Conservation (phyloP, 176 grass and related monocot species). For the Avena insularis region DNA sequence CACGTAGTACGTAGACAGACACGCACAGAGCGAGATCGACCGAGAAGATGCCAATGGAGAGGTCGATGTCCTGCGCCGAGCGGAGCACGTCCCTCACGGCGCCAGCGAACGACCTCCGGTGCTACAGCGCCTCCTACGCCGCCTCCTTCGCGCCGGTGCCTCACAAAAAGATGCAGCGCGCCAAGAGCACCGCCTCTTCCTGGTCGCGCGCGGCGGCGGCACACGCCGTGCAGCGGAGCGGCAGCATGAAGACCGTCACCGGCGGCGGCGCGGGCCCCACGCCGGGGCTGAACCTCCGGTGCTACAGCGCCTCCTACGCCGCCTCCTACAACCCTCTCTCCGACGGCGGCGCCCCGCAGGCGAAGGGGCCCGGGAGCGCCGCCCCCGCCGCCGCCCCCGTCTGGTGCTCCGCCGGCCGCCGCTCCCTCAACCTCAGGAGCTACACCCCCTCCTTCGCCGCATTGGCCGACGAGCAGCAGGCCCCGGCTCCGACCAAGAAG, state of each 20-base stretch:
- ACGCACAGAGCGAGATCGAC: background rate
- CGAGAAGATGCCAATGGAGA: slow-evolving; percentile 51
- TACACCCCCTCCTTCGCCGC: slow-evolving; percentile 67
- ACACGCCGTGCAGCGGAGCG: slow-evolving; percentile 31
- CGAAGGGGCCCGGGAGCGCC: slow-evolving; percentile 35
- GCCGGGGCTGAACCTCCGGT: slow-evolving; percentile 54
- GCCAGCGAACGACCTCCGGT: slow-evolving; percentile 48
- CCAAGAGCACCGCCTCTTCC: slow-evolving; percentile 37
- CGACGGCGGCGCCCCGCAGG: background rate
- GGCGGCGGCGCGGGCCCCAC: slow-evolving; percentile 10
- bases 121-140: slow-evolving; percentile 63
- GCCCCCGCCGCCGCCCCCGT: background rate
- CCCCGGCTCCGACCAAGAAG: slow-evolving; percentile 13
- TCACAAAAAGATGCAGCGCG: slow-evolving; percentile 33
- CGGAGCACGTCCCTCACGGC: background rate
- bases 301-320: slow-evolving; percentile 71
- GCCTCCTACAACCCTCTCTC: slow-evolving; percentile 51
- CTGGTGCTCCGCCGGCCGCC: slow-evolving; percentile 44
- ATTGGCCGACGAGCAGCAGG: slow-evolving; percentile 32
- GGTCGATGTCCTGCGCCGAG: slow-evolving; percentile 59
- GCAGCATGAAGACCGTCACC: slow-evolving; percentile 40
- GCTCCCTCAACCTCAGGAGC: slow-evolving; percentile 55
- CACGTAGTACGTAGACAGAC: background rate
- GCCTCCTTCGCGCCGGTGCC: slow-evolving; percentile 30
- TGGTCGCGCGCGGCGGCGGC: background rate